phyloP scores from a whole-genome alignment of 139 green algal species.

The Volvox reticuliferus region DNA sequence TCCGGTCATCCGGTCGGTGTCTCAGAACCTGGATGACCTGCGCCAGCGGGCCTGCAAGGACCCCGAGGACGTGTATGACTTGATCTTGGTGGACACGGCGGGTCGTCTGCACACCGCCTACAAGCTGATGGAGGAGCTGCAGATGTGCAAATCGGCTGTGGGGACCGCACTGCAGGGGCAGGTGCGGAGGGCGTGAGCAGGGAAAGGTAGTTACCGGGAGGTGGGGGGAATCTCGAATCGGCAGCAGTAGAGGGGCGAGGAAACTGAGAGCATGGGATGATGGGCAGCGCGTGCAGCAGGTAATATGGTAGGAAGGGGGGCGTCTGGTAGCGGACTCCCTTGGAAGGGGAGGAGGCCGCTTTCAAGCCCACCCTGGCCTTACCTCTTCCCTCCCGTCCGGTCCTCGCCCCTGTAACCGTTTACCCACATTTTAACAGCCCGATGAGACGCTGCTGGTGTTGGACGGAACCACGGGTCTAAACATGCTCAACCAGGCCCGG shows the following conservation, averaged over 20 bases:
- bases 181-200: background rate
- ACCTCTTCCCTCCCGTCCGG: no score
- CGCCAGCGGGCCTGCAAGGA: slow-evolving; percentile 44
- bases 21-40: slow-evolving; percentile 47
- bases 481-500: slow-evolving; percentile 70
- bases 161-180: slow-evolving; percentile 40
- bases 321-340: background rate
- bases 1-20: background rate
- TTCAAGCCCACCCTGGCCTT: no score
- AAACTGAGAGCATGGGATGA: background rate
- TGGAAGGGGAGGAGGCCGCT: no score
- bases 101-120: slow-evolving; percentile 95
- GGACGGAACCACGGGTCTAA: slow-evolving; percentile 92
- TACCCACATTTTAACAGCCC: slow-evolving; percentile 42
- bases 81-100: slow-evolving; percentile 93
- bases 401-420: background rate
- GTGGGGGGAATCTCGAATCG: background rate
- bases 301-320: background rate
- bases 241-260: background rate
- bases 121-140: slow-evolving; percentile 93
- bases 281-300: background rate
- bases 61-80: slow-evolving; percentile 63
- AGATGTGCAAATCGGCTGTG: slow-evolving; percentile 61
- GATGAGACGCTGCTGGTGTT: slow-evolving; percentile 96
- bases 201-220: background rate